Conservation (phyloP, 2,329 filamentous ascomycete species). For the Colletotrichum lini region DNA sequence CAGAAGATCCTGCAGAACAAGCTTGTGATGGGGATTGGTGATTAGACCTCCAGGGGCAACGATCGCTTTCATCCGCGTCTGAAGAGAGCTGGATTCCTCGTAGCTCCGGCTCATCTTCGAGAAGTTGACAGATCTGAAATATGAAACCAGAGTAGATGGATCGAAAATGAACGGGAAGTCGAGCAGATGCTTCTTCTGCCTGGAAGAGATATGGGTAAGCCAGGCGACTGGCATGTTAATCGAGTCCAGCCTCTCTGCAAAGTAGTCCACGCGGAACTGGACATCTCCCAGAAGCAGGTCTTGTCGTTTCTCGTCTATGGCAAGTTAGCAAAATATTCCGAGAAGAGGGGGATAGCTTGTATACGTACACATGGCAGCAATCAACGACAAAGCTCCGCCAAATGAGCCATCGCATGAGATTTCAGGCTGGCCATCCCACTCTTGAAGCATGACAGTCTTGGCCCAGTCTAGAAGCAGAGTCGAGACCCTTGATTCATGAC, state of each 20-base stretch:
- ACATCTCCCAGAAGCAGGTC: conserved; percentile 75
- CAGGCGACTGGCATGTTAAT: conserved; percentile 82
- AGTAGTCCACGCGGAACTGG: conserved; percentile 81
- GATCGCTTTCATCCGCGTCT: conserved; percentile 69
- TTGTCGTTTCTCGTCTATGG: conserved; percentile 72
- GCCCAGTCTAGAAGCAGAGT: conserved; percentile 79
- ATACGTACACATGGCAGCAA: conserved; percentile 80
- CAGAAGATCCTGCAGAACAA: conserved; percentile 74
- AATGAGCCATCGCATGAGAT: conserved; percentile 79
- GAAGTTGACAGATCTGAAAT: conserved; percentile 91
- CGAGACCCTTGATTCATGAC: conserved; percentile 71
- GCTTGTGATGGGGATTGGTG: conserved; percentile 70
- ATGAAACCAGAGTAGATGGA: conserved; percentile 79
- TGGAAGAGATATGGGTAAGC: conserved; percentile 73
- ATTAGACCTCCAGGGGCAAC: conserved; percentile 69
- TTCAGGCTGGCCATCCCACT: conserved; percentile 84
- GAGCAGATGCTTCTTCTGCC: conserved; percentile 79
- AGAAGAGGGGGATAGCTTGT: too few relatives aligned
- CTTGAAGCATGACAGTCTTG: conserved; percentile 79
- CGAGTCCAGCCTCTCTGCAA: conserved; percentile 82
- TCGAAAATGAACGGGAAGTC: conserved; percentile 87
- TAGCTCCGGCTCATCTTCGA: conserved; percentile 86
- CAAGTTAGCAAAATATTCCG: conserved; percentile 3
- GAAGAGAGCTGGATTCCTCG: conserved; percentile 75
- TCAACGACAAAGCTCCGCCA: conserved; percentile 82